Evolutionary conservation across 176 grass and related monocot species (phyloP).

Genomic region (Oryza glumipatula): DNA sequence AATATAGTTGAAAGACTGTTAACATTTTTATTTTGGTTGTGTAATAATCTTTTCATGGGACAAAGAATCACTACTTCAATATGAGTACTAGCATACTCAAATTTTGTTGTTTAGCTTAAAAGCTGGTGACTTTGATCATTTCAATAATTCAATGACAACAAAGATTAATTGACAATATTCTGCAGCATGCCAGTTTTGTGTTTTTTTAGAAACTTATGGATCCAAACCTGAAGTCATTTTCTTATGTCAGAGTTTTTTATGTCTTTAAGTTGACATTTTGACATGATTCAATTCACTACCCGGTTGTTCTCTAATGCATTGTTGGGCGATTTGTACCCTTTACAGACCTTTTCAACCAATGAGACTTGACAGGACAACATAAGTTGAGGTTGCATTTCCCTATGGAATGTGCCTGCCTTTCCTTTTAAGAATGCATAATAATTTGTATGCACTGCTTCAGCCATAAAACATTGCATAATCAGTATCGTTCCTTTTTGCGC

Average conservation of each 20-base stretch:
- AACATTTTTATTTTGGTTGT: neutral
- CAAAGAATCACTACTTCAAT: neutral
- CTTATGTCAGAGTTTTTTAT: neutral
- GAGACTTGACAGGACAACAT: conserved; percentile 11
- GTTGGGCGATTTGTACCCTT: neutral
- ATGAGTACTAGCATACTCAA: neutral
- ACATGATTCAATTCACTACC: neutral
- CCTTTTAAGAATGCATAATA: neutral
- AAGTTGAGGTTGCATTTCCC: neutral
- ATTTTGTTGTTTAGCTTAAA: conserved; percentile 12
- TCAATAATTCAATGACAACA: neutral
- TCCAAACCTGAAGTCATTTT: neutral
- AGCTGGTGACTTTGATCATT: neutral
- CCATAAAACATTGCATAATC: conserved; percentile 1
- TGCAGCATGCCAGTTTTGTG: neutral
- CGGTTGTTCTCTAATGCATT: neutral
- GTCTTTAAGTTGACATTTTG: neutral
- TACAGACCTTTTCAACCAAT: neutral
- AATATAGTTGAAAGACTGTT: neutral
- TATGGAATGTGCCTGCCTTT: neutral
- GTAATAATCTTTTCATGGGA: neutral
- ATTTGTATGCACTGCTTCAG: neutral
- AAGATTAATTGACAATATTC: neutral
- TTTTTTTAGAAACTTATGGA: conserved; percentile 13
- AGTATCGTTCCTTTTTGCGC: neutral